Conservation (phyloP, 2,329 filamentous ascomycete species). For the Aspergillus texensis region DNA sequence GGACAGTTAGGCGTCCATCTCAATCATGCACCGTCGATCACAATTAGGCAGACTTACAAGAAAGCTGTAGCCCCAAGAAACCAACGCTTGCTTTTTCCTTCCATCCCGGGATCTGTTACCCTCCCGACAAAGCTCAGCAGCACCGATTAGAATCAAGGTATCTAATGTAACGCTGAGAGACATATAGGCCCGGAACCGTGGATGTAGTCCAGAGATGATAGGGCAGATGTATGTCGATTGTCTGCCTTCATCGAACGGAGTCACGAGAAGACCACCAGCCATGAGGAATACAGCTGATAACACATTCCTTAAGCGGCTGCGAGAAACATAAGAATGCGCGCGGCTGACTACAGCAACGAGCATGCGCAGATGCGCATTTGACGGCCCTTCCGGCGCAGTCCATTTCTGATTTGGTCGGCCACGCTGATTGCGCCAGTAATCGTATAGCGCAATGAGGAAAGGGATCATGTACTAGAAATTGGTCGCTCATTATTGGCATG, state of each 20-base stretch:
- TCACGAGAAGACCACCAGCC: constrained; percentile 41
- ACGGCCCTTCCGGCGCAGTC: constrained; percentile 19
- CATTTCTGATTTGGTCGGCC: constrained; percentile 24
- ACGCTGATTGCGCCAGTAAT: constrained; percentile 40
- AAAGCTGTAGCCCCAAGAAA: constrained; percentile 33
- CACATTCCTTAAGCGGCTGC: constrained; percentile 41
- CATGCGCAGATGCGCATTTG: constrained; percentile 20
- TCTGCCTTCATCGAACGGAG: constrained; percentile 38
- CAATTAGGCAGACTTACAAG: constrained; percentile 28
- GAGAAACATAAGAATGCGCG: constrained; percentile 32
- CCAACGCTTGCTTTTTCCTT: constrained; percentile 27
- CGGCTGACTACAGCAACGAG: constrained; percentile 33
- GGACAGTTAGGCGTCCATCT: constrained; percentile 8
- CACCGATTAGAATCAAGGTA: constrained; percentile 40
- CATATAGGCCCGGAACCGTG: constrained; percentile 41
- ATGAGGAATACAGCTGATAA: constrained; percentile 42
- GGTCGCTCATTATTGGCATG: constrained; percentile 18
- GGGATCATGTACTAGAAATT: constrained; percentile 40
- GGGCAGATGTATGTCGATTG: constrained; percentile 56
- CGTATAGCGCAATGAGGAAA: constrained; percentile 45
- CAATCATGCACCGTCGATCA: not conserved
- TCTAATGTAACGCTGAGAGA: constrained; percentile 45
- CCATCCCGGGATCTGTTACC: constrained; percentile 23
- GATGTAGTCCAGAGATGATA: constrained; percentile 35
- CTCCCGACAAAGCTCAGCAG: constrained; percentile 32